Evolutionary conservation across 768 basidiomycete genomes (phyloP).

Genomic region (Crepidotus variabilis): DNA sequence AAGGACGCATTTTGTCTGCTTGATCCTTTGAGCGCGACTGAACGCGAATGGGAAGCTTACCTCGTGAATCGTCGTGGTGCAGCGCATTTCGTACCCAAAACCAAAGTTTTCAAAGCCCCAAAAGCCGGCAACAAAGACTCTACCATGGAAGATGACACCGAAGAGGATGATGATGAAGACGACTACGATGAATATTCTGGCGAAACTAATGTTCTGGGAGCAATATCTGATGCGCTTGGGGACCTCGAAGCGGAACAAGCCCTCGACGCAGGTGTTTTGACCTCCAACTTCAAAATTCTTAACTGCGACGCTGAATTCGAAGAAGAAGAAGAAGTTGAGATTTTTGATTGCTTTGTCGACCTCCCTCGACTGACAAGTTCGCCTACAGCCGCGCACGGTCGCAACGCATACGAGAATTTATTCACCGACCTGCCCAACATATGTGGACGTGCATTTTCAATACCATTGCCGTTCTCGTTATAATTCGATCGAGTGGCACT

Average conservation of each 20-base stretch:
- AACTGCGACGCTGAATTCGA: neutral
- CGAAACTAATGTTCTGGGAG: neutral
- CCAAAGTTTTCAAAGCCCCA: neutral
- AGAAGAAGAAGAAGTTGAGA: neutral
- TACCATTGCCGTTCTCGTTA: neutral
- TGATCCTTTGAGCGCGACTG: neutral
- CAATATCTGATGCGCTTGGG: neutral
- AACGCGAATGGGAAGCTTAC: neutral
- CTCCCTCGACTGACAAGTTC: neutral
- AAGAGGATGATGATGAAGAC: neutral
- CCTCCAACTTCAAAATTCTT: neutral
- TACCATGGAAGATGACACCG: neutral
- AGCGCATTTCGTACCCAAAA: neutral
- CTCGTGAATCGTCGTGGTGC: neutral
- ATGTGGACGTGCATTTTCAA: slow-evolving; percentile 4
- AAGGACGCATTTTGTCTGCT: neutral
- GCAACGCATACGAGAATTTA: slow-evolving; percentile 6
- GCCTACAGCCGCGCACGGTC: slow-evolving; percentile 1
- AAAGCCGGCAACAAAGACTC: too few species aligned
- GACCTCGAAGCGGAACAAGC: neutral
- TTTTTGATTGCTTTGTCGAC: too few species aligned
- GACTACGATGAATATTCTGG: neutral
- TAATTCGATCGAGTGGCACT: slow-evolving; percentile 8
- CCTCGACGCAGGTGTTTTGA: neutral
- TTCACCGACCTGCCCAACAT: slow-evolving; percentile 7